A percentile compares a stretch with the other conserved stretches of the same genome.
phyloP scores from a whole-genome alignment of 2,329 filamentous ascomycete genomes.

The Fusarium chlamydosporum region DNA sequence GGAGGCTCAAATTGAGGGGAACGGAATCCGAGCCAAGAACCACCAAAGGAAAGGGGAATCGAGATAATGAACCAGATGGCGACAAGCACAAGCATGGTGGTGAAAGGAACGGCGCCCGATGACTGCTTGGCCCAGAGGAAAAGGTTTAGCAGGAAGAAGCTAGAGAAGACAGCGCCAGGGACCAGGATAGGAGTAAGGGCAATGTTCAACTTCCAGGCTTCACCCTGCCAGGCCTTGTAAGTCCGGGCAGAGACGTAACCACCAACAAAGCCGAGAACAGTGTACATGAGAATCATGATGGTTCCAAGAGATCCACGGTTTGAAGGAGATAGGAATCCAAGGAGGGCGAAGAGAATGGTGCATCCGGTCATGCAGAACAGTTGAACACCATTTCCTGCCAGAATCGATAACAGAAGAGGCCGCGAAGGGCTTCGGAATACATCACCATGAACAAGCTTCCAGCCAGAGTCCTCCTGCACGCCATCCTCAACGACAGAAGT shows the following conservation, averaged over 20 bases:
- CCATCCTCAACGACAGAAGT: conserved; percentile 87
- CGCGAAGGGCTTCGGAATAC: conserved; percentile 91
- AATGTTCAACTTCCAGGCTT: conserved; percentile 96
- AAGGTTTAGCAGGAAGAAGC: conserved; percentile 94
- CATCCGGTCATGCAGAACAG: conserved; percentile 97
- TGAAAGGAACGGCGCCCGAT: conserved; percentile 94
- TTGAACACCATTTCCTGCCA: conserved; percentile 94
- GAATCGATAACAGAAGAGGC: conserved; percentile 85
- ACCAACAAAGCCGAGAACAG: conserved; percentile 90
- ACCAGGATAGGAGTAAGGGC: conserved; percentile 87
- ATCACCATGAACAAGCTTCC: conserved; percentile 98
- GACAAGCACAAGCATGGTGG: conserved; percentile 94
- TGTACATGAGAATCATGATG: conserved; percentile 93
- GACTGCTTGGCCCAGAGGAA: conserved; percentile 96
- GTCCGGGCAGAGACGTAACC: conserved; percentile 89
- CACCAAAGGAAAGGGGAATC: conserved; percentile 88
- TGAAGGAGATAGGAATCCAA: conserved; percentile 95
- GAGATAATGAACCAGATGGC: conserved; percentile 98
- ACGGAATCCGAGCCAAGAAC: conserved; percentile 94
- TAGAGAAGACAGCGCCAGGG: conserved; percentile 85
- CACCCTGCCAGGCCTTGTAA: conserved; percentile 96
- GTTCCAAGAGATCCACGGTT: conserved; percentile 95
- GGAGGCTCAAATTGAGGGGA: conserved; percentile 79
- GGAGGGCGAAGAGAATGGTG: conserved; percentile 91
- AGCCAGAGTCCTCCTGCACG: conserved; percentile 96